Conservation (phyloP, 2,329 filamentous ascomycete genomes). For the Fusarium oxysporum region DNA sequence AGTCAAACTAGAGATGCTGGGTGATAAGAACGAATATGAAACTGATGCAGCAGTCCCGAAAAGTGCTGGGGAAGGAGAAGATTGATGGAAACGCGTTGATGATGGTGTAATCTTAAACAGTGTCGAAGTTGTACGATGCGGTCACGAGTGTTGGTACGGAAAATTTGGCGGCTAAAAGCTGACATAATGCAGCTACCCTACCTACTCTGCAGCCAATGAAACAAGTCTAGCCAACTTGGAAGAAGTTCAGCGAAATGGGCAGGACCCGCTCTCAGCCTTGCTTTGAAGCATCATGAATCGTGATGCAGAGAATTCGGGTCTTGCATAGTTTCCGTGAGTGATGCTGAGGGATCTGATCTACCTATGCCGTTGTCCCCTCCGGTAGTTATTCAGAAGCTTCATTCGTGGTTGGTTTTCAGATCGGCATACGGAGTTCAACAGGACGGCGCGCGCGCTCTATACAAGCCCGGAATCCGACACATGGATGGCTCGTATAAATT, state of each 20-base stretch:
- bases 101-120: conserved; percentile 32
- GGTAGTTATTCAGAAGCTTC: not conserved
- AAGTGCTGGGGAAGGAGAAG: conserved; percentile 25
- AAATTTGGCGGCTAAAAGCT: conserved; percentile 43
- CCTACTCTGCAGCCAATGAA: conserved; percentile 5
- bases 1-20: conserved; percentile 10
- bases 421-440: conserved; percentile 10
- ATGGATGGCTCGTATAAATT: not conserved
- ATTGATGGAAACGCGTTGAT: conserved; percentile 38
- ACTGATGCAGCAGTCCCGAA: conserved; percentile 45
- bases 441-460: conserved; percentile 4
- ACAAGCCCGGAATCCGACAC: conserved; percentile 15
- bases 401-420: not conserved
- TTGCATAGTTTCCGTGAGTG: not conserved
- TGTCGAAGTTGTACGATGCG: conserved; percentile 34
- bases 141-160: conserved; percentile 41
- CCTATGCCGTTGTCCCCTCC: not conserved
- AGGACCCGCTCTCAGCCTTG: conserved; percentile 3
- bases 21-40: conserved; percentile 21
- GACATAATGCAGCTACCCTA: conserved; percentile 34
- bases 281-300: not conserved
- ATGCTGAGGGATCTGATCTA: not conserved
- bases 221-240: not conserved
- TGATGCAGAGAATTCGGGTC: not conserved
- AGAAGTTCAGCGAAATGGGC: not conserved